Conservation (phyloP, 192 early-diverging fungal species). For the Pilaira anomala region DNA sequence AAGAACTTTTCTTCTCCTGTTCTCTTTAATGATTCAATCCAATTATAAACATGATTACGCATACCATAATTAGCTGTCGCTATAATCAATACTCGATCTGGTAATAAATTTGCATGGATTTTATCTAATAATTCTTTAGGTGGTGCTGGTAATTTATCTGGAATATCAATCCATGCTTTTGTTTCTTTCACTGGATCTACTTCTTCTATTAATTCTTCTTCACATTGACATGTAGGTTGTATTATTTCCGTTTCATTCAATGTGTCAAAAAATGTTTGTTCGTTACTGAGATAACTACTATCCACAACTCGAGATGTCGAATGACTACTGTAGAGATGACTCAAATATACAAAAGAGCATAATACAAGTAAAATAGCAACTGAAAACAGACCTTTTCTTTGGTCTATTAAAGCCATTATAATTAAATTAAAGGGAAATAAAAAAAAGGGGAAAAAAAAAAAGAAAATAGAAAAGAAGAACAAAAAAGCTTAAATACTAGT, state of each 20-base stretch:
- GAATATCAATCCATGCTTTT: not conserved
- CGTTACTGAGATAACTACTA: not conserved
- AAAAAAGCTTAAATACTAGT: no score
- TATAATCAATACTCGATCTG: conserved; percentile 15
- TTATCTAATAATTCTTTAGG: conserved; percentile 11
- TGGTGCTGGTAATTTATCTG: not conserved
- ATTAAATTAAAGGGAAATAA: not conserved
- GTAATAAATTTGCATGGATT: conserved; percentile 19
- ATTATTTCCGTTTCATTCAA: not conserved
- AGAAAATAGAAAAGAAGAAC: not conserved
- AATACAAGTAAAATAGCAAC: not conserved
- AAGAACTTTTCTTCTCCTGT: conserved; percentile 19
- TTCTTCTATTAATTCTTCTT: not conserved
- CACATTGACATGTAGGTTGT: not conserved
- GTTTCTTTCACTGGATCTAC: not conserved
- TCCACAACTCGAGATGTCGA: not conserved
- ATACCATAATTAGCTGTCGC: conserved; percentile 31
- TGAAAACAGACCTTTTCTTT: not conserved
- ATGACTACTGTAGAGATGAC: conserved; percentile 1
- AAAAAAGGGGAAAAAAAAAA: not conserved
- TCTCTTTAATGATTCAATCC: conserved; percentile 30
- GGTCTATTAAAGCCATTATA: conserved; percentile 3
- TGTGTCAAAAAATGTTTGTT: conserved; percentile 12
- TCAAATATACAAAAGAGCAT: conserved; percentile 2
- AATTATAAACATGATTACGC: conserved; percentile 25